These are phyloP conservation scores for Excoecaria cochinchinensis DNA, from an alignment of 345 rosid species.

Conservation along the genomic window DNA sequence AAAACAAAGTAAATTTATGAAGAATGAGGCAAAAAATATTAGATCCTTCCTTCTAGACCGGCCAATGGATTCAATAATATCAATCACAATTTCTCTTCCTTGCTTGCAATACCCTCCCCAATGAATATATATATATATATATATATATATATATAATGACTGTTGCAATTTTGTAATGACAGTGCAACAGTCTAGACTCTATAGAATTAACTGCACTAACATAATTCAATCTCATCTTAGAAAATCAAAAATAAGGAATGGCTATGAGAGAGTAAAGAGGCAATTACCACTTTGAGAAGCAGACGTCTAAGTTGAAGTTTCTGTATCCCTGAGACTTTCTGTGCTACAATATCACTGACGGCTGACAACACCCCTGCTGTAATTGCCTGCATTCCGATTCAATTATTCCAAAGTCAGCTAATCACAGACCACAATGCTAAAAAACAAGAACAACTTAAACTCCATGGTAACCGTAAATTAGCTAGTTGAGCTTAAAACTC, in stretches of 20 bases:
- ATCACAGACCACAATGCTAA: background rate
- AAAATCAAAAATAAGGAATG: background rate
- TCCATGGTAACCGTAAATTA: background rate
- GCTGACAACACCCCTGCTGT: conserved; percentile 82
- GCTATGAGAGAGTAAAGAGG: background rate
- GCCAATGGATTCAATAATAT: background rate
- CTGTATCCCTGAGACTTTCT: conserved; percentile 82
- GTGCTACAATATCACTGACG: conserved; percentile 64
- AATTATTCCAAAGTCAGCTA: background rate
- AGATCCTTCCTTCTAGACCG: too few relatives aligned
- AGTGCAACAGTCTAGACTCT: too few relatives aligned
- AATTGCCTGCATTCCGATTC: conserved; percentile 49
- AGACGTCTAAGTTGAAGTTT: conserved; percentile 76
- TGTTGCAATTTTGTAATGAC: too few relatives aligned
- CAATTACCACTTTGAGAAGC: conserved; percentile 77
- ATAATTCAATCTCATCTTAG: too few relatives aligned
- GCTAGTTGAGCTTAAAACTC: background rate
- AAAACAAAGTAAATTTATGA: background rate
- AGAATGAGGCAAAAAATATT: background rate
- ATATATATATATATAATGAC: too few relatives aligned
- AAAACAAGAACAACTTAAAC: background rate
- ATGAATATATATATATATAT: too few relatives aligned
- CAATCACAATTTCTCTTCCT: background rate
- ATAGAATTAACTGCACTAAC: too few relatives aligned
- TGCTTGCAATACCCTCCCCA: background rate